Base-by-base conservation (phyloP, 129 eudicot genomes). In the Chrysanthemum makinoi region DNA sequence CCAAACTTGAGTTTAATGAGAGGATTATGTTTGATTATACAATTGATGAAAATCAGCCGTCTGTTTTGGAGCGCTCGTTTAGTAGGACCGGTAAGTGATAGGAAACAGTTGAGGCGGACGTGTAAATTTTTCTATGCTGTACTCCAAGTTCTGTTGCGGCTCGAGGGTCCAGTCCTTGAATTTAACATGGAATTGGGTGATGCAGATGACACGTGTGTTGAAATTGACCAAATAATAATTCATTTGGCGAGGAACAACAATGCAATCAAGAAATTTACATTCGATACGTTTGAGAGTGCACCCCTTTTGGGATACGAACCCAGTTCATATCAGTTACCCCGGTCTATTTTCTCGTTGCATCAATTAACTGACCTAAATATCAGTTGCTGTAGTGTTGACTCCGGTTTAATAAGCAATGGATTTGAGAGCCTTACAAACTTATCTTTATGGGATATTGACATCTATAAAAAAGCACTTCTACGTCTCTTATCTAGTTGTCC, bases 341-440 rank as follows among this genome's bases (percentile, higher is more conserved):
- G 9, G 16, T 63, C 50, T 26, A 16, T 63, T 13, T 63, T 63
- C 50, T n/a, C 68, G 15, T 35, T 63, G 26, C 24, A 8, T 33
- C 68, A 63, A 4, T 33, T 62, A 33, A 28, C 49, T 5, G 50
- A 62, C 16, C 49, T 62, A 62, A 0, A 4, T 33, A 22, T 63
- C 24, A 13, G 8, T 3, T 4, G 3, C 3, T 63, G 51, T 35
- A 0, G 0, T 63, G 4, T 63, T n/a, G 12, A 35, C 26, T 8
- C 1, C 10, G 2, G 7, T 2, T 24, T 51, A 30, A 7, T 24
- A 15, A 14, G 39, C 50, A 63, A 3, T 15, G 68, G 50, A 63
- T 63, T 63, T 63, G 22, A 13, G n/a, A 5, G 50, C 51, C 68
- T 63, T 63, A 63, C 22, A 63, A 63, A 5, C 68, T 15, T 63